A percentile compares a stretch with the other conserved stretches of the same genome.
Evolutionary conservation across 2,329 filamentous ascomycete genomes (phyloP).

Genomic region (Exophiala dermatitidis): DNA sequence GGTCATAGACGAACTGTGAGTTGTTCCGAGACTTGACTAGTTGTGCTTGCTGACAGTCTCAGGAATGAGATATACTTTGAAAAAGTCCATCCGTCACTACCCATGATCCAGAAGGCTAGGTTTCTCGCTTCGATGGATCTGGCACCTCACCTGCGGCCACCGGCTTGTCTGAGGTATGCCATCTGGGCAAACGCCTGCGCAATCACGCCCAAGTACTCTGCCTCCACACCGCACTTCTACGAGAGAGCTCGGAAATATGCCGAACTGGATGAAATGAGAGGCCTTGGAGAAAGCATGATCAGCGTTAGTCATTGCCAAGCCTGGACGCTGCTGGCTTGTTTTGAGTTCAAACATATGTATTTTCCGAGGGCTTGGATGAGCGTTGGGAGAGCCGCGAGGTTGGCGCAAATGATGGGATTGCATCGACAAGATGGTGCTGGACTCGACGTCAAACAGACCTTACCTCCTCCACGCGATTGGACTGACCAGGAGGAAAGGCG

Average conservation of each 20-base stretch:
- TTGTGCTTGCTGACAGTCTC: constrained; percentile 13
- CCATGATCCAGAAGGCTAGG: constrained; percentile 82
- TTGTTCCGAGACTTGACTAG: constrained; percentile 1
- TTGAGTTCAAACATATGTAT: constrained; percentile 97
- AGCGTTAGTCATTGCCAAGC: constrained; percentile 80
- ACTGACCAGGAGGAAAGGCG: constrained; percentile 86
- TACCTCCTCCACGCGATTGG: constrained; percentile 83
- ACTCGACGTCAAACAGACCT: constrained; percentile 85
- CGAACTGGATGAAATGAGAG: constrained; percentile 82
- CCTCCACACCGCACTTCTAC: constrained; percentile 83
- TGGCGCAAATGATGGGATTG: constrained; percentile 87
- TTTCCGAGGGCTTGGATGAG: constrained; percentile 95
- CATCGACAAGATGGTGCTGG: constrained; percentile 77
- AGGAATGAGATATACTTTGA: constrained; percentile 83
- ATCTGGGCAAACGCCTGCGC: constrained; percentile 95
- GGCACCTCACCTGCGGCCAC: constrained; percentile 76
- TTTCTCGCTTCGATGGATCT: constrained; percentile 86
- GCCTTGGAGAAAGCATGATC: constrained; percentile 82
- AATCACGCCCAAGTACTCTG: constrained; percentile 70
- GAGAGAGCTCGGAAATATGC: constrained; percentile 81
- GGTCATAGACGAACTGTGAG: constrained; percentile 75
- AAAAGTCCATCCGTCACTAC: constrained; percentile 76
- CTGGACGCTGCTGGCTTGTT: constrained; percentile 69
- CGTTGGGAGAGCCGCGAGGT: constrained; percentile 68
- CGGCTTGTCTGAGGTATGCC: constrained; percentile 81